Evolutionary conservation across 768 basidiomycete species (phyloP), one percentile per base, ranked within the genome.

Genomic region (Leccinum truebloodii): DNA sequence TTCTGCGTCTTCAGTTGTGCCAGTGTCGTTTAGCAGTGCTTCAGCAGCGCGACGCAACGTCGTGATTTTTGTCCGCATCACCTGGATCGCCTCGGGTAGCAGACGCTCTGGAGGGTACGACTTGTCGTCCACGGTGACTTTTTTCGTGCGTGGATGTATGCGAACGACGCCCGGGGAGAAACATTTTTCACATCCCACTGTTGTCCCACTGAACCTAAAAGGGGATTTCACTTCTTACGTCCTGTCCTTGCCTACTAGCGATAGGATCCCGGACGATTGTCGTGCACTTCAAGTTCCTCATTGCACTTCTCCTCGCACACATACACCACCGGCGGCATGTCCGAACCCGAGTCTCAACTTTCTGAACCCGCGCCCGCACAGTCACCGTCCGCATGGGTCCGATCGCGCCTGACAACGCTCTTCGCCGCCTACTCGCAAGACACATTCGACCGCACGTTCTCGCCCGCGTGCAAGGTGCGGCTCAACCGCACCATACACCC

Each of bases 61-160:
- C 3, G 78, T 75, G 18, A 97, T 83, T 71, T 98, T 98, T 39
- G 80, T 80, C 50, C 94, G 81, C 85, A 98, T 88, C 50, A 97
- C 87, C 28, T 81, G 78, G 63, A 95, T 82, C 0, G 94, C 81
- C 68, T 95, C 94, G 0, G 86, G 86, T 14, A 96, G 77, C 12
- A 98, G 78, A 34, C 90, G 82, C 74, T 95, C 86, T 0, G 96
- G 95, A 3, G 83, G 76, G 70, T 97, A 97, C 37, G 83, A 81
- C 18, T 81, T 74, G 52, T 83, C 75, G 67, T 92, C 84, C 22
- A 91, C 87, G 51, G 78, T 81, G 35, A 90, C 84, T 57, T 74
- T 76, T 67, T 85, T 81, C 22, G 88, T 88, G 22, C 67, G 72
- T 0, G 83, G 79, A 64, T 86, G 77, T 35, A 92, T 74, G 48